Conservation (phyloP, 2,329 filamentous ascomycete genomes). For the Aaosphaeria arxii region DNA sequence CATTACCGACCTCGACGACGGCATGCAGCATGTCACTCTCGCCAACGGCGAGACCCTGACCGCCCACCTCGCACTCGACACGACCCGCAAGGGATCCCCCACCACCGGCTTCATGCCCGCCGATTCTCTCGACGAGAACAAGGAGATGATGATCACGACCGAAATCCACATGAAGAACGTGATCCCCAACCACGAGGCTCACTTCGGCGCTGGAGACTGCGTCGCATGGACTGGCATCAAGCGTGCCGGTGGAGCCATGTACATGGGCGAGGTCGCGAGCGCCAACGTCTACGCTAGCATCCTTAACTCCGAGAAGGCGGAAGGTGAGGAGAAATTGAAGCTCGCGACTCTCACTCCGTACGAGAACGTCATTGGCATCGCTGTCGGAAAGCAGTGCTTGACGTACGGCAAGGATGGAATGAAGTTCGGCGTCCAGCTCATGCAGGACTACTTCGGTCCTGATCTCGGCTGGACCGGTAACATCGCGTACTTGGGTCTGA, state of each 20-base stretch:
- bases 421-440: conserved; percentile 59
- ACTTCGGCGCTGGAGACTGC: conserved; percentile 70
- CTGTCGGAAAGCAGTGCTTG: conserved; percentile 67
- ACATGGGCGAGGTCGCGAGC: conserved; percentile 65
- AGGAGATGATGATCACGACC: conserved; percentile 59
- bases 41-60: conserved; percentile 47
- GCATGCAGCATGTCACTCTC: conserved; percentile 43
- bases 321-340: conserved; percentile 10
- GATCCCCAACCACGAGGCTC: conserved; percentile 56
- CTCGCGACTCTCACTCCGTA: conserved; percentile 27
- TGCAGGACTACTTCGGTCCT: conserved; percentile 63
- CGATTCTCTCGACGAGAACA: conserved; percentile 59
- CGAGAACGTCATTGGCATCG: conserved; percentile 63
- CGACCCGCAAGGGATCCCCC: conserved; percentile 62
- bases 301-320: conserved; percentile 28
- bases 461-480: conserved; percentile 56
- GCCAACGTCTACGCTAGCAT: conserved; percentile 50
- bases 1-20: conserved; percentile 25
- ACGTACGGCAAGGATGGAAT: conserved; percentile 60
- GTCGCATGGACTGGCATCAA: conserved; percentile 75
- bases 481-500: conserved; percentile 30
- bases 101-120: conserved; percentile 62
- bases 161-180: conserved; percentile 55
- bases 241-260: conserved; percentile 73
- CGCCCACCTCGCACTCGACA: conserved; percentile 66